Evolutionary conservation across 306 rosid species (phyloP), one percentile per base, ranked within the genome.

Genomic region (Fragaria vesca): DNA sequence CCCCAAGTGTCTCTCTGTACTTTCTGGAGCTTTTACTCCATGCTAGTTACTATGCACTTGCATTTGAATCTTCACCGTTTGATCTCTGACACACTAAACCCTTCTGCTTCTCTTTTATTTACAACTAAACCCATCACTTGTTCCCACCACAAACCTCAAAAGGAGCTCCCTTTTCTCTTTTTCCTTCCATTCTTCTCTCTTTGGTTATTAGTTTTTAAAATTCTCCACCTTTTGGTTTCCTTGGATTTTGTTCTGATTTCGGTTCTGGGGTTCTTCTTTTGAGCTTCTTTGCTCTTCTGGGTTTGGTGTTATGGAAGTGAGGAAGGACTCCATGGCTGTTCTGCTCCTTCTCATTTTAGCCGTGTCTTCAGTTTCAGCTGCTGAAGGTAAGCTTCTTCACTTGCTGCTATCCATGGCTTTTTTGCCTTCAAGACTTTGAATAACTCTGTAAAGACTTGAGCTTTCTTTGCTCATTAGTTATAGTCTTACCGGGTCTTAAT

Each of bases 311-410:
- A 72, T 81, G 79, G 78, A 51, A 17, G 68, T 54, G 52, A 73
- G 73, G 73, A 79, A 36, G 71, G 58, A 30, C 60, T 69, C 34
- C 55, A 92, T 93, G 93, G 91, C 89, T 74, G 12, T 42, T 42
- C 68, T 90, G 68, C 82, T 90, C 0, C 83, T 89, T 40, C 71
- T 87, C 69, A 74, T 93, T 13, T 71, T 87, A 10, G 81, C 89
- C 0, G 69, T 81, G 65, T 87, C 91, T 36, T 77, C 69, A 47
- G 85, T 85, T 82, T 87, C 91, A 79, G 90, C 91, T 57, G 85
- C 79, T 73, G 82, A 78, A 74, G 88, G 96, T 89, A 42, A 74
- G 74, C 81, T 83, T 80, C 74, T 83, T 81, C 74, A 61, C 66
- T 78, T 52, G 76, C 26, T 70, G 63, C 72, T 32, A 32, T 32